Evolutionary conservation across 768 basidiomycete species (phyloP).

Genomic region (Lactifluus rugatus): DNA sequence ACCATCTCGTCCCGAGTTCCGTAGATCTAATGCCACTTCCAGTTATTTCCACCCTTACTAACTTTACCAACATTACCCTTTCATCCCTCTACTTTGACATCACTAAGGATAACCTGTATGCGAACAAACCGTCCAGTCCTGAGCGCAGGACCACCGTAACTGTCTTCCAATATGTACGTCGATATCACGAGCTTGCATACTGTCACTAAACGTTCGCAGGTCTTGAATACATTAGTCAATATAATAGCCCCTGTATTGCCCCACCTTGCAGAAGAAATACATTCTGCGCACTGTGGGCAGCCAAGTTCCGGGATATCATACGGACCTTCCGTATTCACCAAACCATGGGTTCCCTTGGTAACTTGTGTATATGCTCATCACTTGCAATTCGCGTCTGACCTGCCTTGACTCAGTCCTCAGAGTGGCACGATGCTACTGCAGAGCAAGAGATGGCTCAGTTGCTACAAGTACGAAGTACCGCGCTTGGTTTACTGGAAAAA

Average conservation of each 20-base stretch:
- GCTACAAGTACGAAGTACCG: conserved; percentile 48
- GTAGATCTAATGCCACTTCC: conserved; percentile 8
- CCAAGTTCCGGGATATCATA: conserved; percentile 19
- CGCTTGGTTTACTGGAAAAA: conserved; percentile 62
- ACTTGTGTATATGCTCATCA: conserved; percentile 23
- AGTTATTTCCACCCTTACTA: conserved; percentile 66
- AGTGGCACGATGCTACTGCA: conserved; percentile 54
- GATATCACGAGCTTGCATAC: conserved; percentile 25
- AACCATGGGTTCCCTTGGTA: conserved; percentile 62
- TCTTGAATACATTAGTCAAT: conserved; percentile 53
- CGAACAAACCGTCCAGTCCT: conserved; percentile 39
- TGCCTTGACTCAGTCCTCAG: conserved; percentile 31
- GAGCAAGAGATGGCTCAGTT: conserved; percentile 56
- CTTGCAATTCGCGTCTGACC: not conserved
- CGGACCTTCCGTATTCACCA: conserved; percentile 57
- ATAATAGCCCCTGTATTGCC: conserved; percentile 82
- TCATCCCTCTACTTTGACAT: conserved; percentile 91
- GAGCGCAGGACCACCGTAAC: conserved; percentile 59
- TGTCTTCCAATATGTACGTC: conserved; percentile 57
- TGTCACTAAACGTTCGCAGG: conserved; percentile 30
- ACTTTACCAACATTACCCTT: conserved; percentile 75
- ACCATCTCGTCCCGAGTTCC: not conserved
- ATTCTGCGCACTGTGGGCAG: conserved; percentile 29
- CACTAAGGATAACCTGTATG: conserved; percentile 85
- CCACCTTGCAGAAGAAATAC: conserved; percentile 84